Evolutionary conservation across 257 asterid species (phyloP), one percentile per base, ranked within the genome.

Genomic region (Haberlea rhodopensis): DNA sequence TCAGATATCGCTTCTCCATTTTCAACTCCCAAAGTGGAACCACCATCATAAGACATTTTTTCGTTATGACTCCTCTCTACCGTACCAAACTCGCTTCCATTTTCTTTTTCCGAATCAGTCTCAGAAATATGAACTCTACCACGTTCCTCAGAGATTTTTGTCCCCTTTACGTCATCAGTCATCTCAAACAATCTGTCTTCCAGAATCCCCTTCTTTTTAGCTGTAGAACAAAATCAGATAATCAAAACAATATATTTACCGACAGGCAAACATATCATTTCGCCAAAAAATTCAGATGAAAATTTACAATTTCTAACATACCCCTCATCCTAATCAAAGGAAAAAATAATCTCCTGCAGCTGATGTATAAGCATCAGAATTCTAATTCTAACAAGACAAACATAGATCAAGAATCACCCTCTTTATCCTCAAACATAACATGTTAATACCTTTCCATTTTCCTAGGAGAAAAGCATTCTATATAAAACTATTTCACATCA

Each of bases 111-210:
- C 84, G 66, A 68, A 21, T 67, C 85, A 60, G 75, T 72, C 57
- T 66, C 77, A 22, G 83, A 55, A 60, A 55, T 82, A 71, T 76
- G 71, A 16, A 54, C 75, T 34, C 54, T 49, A 62, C 65, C 48
- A 52, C 58, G 77, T 74, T 80, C 81, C 60, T 70, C 88, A 24
- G 82, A 49, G 72, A 66, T 61, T 53, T 60, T 76, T 59, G 57
- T 57, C 57, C 55, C 73, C 63, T 76, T 78, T 1, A 75, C 81
- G 32, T 65, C 76, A 65, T 74, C 87, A 43, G 86, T 70, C 60
- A 67, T 52, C 82, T 81, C 86, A 16, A 74, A 65, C 67, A 67
- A 54, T 18, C 80, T 80, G 76, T 80, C 94, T 16, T 80, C 87
- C 60, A 71, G 16, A 68, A 62, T 26, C 69, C 79, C 96, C 70